phyloP scores from a whole-genome alignment of 2,329 filamentous ascomycete genomes.

The Ploettnerulaceae sp. region DNA sequence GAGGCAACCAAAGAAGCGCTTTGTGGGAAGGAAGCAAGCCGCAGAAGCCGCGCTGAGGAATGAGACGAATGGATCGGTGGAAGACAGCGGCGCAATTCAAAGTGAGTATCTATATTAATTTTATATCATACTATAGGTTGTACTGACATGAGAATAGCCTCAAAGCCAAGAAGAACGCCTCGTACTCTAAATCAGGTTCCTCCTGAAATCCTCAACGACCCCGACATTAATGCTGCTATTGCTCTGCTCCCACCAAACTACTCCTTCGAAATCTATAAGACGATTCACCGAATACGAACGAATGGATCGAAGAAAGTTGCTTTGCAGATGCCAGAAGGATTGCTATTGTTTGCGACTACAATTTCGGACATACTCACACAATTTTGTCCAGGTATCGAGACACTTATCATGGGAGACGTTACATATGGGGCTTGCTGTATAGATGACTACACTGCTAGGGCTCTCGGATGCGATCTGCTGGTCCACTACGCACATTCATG shows the following conservation, averaged over 20 bases:
- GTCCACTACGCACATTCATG: constrained; percentile 98
- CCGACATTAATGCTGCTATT: constrained; percentile 82
- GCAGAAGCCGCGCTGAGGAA: constrained; percentile 49
- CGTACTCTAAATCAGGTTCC: constrained; percentile 90
- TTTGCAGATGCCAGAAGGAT: constrained; percentile 94
- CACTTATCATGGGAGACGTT: constrained; percentile 97
- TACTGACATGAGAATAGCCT: constrained; percentile 45
- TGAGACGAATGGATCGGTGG: constrained; percentile 33
- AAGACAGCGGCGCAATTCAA: constrained; percentile 63
- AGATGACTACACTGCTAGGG: constrained; percentile 93
- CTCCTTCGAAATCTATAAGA: constrained; percentile 97
- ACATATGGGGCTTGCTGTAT: constrained; percentile 99
- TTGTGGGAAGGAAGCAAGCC: constrained; percentile 77
- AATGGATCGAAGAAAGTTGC: constrained; percentile 77
- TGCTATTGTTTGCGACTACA: constrained; percentile 92
- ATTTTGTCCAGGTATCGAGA: constrained; percentile 89
- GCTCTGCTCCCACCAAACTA: constrained; percentile 89
- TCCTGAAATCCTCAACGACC: constrained; percentile 76
- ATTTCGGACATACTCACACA: constrained; percentile 94
- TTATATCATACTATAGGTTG: constrained; percentile 18
- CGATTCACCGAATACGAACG: constrained; percentile 85
- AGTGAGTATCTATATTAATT: constrained; percentile 42
- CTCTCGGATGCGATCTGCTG: constrained; percentile 87
- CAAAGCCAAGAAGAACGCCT: constrained; percentile 65
- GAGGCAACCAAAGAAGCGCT: constrained; percentile 84